These are phyloP conservation scores for Logfia minima DNA, from an alignment of 129 eudicot species.

Conservation along the genomic window DNA sequence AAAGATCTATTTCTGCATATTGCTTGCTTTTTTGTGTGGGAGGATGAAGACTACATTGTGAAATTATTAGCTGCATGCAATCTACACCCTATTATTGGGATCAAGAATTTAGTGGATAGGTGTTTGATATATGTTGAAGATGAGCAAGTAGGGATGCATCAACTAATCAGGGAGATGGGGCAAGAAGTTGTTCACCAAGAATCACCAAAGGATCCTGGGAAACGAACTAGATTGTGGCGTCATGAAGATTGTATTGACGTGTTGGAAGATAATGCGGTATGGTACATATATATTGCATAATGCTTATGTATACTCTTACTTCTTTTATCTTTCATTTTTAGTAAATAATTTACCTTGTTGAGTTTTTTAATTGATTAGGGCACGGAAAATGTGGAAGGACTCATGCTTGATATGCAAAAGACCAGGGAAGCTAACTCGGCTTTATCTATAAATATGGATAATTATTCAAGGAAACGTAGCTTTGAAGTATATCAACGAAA, in stretches of 20 bases:
- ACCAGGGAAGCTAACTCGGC: no score
- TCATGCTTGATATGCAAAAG: neutral
- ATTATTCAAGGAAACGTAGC: no score
- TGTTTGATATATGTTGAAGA: neutral
- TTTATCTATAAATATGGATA: no score
- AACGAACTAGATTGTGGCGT: constrained; percentile 32
- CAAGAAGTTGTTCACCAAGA: constrained; percentile 30
- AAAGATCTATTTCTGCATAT: constrained; percentile 22
- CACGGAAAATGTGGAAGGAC: neutral
- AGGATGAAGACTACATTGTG: constrained; percentile 19
- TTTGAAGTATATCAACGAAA: no score
- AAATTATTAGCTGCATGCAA: constrained; percentile 9
- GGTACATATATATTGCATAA: neutral
- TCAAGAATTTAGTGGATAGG: constrained; percentile 24
- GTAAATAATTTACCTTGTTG: neutral
- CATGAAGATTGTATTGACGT: constrained; percentile 31
- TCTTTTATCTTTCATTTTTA: no score
- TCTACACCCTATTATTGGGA: constrained; percentile 3
- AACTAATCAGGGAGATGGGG: constrained; percentile 28
- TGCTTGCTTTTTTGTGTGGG: constrained; percentile 32
- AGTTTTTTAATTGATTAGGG: constrained; percentile 5
- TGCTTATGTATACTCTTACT: neutral
- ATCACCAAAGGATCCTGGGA: constrained; percentile 25
- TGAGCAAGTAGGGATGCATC: constrained; percentile 24
- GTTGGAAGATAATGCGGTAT: neutral